Evolutionary conservation across 2,329 filamentous ascomycete genomes (phyloP).

Genomic region (Ophiostoma montium): DNA sequence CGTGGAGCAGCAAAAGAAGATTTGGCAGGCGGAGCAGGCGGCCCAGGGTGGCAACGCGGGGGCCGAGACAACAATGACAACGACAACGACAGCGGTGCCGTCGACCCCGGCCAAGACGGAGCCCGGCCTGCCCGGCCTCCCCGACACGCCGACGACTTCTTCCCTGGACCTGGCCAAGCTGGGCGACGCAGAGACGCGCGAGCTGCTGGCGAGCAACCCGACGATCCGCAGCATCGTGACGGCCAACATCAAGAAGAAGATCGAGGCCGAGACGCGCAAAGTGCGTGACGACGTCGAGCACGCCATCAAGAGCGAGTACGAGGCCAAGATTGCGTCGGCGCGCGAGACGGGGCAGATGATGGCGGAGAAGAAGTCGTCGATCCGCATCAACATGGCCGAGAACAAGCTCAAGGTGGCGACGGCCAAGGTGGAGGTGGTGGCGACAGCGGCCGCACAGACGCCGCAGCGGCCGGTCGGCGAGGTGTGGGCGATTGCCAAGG

Average conservation of each 20-base stretch:
- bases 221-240: conserved; percentile 45
- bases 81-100: not conserved
- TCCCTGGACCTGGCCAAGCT: conserved; percentile 32
- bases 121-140: conserved; percentile 16
- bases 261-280: conserved; percentile 50
- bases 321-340: conserved; percentile 38
- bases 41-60: conserved; percentile 7
- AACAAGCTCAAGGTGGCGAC: conserved; percentile 48
- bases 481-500: conserved; percentile 73
- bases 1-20: conserved; percentile 49
- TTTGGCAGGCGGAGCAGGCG: conserved; percentile 41
- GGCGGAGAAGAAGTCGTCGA: conserved; percentile 57
- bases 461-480: conserved; percentile 71
- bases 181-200: conserved; percentile 40
- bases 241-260: conserved; percentile 54
- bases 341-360: conserved; percentile 54
- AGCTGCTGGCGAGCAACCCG: conserved; percentile 40
- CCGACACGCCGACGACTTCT: conserved; percentile 19
- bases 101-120: conserved; percentile 7
- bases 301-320: conserved; percentile 31
- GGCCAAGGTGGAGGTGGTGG: conserved; percentile 65
- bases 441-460: conserved; percentile 71
- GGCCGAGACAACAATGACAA: too few species aligned
- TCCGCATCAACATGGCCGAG: conserved; percentile 68
- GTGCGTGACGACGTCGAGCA: conserved; percentile 39